phyloP scores from a whole-genome alignment of 2,329 filamentous ascomycete species.

The Phoma sp. region DNA sequence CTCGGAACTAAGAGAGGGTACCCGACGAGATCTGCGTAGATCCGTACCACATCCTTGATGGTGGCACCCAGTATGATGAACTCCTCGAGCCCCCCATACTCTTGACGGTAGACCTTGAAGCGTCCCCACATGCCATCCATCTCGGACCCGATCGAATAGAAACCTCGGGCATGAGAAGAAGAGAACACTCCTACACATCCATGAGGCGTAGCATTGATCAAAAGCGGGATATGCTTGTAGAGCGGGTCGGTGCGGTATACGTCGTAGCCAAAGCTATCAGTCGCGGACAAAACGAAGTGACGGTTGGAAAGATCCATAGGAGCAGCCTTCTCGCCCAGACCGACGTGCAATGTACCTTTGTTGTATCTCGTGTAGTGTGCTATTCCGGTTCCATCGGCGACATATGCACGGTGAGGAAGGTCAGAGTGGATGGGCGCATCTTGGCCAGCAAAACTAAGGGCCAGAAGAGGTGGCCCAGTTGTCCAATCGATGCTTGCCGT shows the following conservation, averaged over 20 bases:
- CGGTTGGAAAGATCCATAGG: constrained; percentile 75
- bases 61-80: constrained; percentile 72
- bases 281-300: constrained; percentile 70
- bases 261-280: constrained; percentile 77
- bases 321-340: constrained; percentile 74
- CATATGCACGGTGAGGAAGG: constrained; percentile 70
- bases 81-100: constrained; percentile 74
- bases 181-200: constrained; percentile 74
- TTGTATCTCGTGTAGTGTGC: constrained; percentile 71
- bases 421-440: constrained; percentile 66
- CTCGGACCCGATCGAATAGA: constrained; percentile 72
- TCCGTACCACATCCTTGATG: constrained; percentile 68
- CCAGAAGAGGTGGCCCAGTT: constrained; percentile 61
- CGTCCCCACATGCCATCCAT: constrained; percentile 78
- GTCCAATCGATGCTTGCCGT: constrained; percentile 66
- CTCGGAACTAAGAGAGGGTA: constrained; percentile 72
- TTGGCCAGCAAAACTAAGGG: constrained; percentile 59
- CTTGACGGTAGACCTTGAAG: constrained; percentile 76
- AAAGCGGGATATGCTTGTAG: constrained; percentile 76
- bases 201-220: constrained; percentile 70
- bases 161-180: constrained; percentile 67
- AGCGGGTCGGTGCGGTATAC: constrained; percentile 73
- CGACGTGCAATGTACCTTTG: constrained; percentile 68
- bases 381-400: constrained; percentile 65
- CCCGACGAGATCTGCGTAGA: constrained; percentile 72